Evolutionary conservation across 768 basidiomycete species (phyloP).

Genomic region (Hypholoma fasciculare): DNA sequence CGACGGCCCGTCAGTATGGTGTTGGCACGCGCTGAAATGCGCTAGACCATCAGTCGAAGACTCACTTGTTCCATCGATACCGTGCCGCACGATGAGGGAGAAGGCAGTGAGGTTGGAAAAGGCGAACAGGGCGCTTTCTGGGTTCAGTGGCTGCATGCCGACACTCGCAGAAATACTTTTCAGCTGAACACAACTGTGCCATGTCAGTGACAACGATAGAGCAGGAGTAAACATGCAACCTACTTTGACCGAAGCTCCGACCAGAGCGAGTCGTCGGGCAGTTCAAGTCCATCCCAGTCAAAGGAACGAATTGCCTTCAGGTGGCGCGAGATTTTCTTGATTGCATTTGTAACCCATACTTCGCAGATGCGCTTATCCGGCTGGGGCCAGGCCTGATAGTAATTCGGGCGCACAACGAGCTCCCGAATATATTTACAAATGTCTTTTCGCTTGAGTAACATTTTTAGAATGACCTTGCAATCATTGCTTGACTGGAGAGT

Average conservation of each 20-base stretch:
- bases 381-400: constrained; percentile 51
- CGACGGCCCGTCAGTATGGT: neutral
- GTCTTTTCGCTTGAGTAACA: constrained; percentile 34
- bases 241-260: constrained; percentile 36
- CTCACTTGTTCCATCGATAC: constrained; percentile 38
- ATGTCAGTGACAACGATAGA: constrained; percentile 3
- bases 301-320: constrained; percentile 39
- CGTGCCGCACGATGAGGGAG: constrained; percentile 47
- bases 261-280: constrained; percentile 45
- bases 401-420: constrained; percentile 48
- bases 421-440: constrained; percentile 41
- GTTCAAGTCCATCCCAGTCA: constrained; percentile 54
- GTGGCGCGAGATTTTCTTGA: constrained; percentile 31
- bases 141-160: constrained; percentile 33
- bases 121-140: constrained; percentile 38
- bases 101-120: constrained; percentile 45
- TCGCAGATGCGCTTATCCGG: constrained; percentile 41
- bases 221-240: constrained; percentile 16
- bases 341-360: constrained; percentile 37
- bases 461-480: constrained; percentile 35
- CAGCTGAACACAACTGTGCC: constrained; percentile 40
- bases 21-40: neutral
- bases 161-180: constrained; percentile 47
- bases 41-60: neutral
- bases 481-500: constrained; percentile 43